These are phyloP conservation scores for Westerdykella aurantiaca DNA, from an alignment of 2,329 filamentous ascomycete species.

Conservation along the genomic window DNA sequence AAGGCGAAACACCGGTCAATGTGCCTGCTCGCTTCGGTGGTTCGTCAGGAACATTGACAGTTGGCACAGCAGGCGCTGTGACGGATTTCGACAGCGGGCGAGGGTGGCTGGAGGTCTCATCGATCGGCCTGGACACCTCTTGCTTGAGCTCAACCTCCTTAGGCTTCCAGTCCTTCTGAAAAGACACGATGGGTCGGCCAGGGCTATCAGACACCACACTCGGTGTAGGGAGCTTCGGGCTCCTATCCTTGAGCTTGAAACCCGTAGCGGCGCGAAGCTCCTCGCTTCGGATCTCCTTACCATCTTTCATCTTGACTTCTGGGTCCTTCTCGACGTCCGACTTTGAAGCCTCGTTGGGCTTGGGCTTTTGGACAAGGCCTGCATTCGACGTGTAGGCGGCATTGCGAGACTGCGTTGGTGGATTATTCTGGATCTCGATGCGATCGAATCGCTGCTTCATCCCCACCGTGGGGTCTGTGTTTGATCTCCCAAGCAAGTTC, in stretches of 20 bases:
- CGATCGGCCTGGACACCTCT: constrained; percentile 26
- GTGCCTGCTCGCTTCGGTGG: constrained; percentile 11
- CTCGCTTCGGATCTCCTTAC: constrained; percentile 74
- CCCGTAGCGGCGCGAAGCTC: constrained; percentile 88
- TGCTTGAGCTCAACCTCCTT: constrained; percentile 67
- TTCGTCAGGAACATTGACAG: constrained; percentile 46
- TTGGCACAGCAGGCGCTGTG: constrained; percentile 43
- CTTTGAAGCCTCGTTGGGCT: constrained; percentile 36
- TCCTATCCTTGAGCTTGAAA: constrained; percentile 81
- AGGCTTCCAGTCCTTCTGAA: constrained; percentile 76
- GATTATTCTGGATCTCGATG: constrained; percentile 77
- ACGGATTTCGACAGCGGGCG: constrained; percentile 33
- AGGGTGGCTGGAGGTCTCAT: constrained; percentile 14
- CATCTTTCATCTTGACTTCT: constrained; percentile 60
- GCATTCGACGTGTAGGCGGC: constrained; percentile 70
- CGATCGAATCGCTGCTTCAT: constrained; percentile 40
- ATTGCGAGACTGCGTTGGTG: constrained; percentile 76
- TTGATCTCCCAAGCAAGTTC: constrained; percentile 39
- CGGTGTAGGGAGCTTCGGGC: constrained; percentile 78
- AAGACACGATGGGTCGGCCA: constrained; percentile 94
- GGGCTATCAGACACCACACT: constrained; percentile 85
- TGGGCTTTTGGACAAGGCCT: constrained; percentile 26
- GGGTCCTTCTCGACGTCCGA: constrained; percentile 27
- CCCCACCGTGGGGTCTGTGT: constrained; percentile 43
- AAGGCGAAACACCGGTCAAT: constrained; percentile 13